Conservation (phyloP, 2,329 filamentous ascomycete genomes). For the Aspergillus ochraceoroseus region DNA sequence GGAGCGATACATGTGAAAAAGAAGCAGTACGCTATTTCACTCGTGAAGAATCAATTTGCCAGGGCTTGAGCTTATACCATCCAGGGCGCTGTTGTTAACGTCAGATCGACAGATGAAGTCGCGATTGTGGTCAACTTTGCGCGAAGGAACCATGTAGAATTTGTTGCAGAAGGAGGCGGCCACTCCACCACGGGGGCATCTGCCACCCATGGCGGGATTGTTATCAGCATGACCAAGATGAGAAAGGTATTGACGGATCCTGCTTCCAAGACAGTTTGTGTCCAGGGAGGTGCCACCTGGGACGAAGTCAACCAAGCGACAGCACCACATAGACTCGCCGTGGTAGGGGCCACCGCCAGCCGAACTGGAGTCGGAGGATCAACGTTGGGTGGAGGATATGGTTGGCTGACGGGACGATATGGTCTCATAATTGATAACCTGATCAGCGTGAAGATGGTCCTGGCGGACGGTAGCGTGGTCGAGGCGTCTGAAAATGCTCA, state of each 20-base stretch:
- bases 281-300: constrained; percentile 53
- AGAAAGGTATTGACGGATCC: constrained; percentile 48
- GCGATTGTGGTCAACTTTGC: constrained; percentile 34
- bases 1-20: constrained; percentile 15
- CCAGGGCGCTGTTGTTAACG: constrained; percentile 16
- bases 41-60: too few species aligned
- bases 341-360: constrained; percentile 56
- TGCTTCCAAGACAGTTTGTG: constrained; percentile 44
- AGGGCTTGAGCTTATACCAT: background rate
- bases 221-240: constrained; percentile 54
- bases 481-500: constrained; percentile 42
- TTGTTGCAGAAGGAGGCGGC: constrained; percentile 54
- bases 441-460: constrained; percentile 34
- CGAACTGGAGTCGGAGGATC: constrained; percentile 58
- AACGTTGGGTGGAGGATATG: constrained; percentile 54
- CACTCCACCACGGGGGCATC: constrained; percentile 53
- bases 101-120: constrained; percentile 11
- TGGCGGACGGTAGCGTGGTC: constrained; percentile 36
- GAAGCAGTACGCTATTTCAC: constrained; percentile 10
- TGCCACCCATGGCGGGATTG: constrained; percentile 50
- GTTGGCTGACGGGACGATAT: constrained; percentile 50
- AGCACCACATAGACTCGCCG: constrained; percentile 50
- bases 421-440: constrained; percentile 53
- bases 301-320: constrained; percentile 47
- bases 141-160: constrained; percentile 43